Base-by-base conservation (phyloP, 176 grass and related monocot genomes). In the Calamus simplicifolius region DNA sequence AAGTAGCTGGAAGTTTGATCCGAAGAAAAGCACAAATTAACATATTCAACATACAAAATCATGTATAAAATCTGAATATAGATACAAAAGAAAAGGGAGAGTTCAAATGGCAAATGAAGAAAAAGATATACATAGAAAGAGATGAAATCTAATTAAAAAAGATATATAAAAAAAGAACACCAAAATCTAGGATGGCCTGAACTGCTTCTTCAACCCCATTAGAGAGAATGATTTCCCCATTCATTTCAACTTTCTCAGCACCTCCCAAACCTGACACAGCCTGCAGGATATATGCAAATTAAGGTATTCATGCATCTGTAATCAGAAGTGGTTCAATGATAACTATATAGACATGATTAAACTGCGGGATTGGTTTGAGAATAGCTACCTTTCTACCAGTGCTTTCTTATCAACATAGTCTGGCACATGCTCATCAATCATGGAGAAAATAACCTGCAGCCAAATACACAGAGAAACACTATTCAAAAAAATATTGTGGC, bases 351-450 rank as follows among this genome's bases (percentile, higher is more conserved):
- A 12, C 35, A 43, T 43, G 35, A 7, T 13, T 43, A 63, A 29
- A 54, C 73, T 75, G 62, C 29, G 52, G 28, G 52, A 63, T 29
- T 0, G 29, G 35, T 25, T 58, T 81, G 69, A 29, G 50, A 67
- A 49, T 21, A 25, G 16, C 14, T 73, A 77, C 93, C 93, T 88
- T 29, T 92, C 81, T 63, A 92, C 76, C 0, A 98, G 73, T 70
- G 93, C 93, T n/a, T 51, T 57, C 69, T 98, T 98, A 71, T 98
- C 88, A 57, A 98, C 88, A 71, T 98, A 89, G 48, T 98, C 84
- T 3, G 94, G 94, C 3, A 89, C 76, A 69, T 92, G 92, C 72
- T 98, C 94, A 65, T 98, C 94, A 4, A 69, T 81, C 94, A 92
- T 89, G 60, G 88, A 98, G 62, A 89, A 98, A 79, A 98, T 89